Base-by-base conservation (phyloP, 2,329 filamentous ascomycete genomes). In the Fusarium sp. region DNA sequence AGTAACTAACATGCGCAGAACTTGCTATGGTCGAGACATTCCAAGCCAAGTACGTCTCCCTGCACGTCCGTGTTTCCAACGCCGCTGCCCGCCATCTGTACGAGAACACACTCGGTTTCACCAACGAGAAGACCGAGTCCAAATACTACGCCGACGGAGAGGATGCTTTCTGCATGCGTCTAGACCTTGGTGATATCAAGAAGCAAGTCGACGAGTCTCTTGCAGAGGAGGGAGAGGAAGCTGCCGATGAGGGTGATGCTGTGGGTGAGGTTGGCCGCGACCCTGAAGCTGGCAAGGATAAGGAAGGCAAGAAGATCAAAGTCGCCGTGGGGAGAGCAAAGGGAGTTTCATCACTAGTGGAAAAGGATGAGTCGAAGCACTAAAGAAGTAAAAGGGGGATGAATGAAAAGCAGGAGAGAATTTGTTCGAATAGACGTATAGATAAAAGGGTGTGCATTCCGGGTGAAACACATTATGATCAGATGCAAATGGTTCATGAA, bases 141-240 rank as follows among this genome's bases (percentile, higher is more conserved):
- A 96, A 95, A 83, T 97, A 97, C 87, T 99, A 99, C 80, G 96
- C 96, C 62, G 96, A 99, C 80, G 95, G 95, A 65, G 96, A 99
- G 84, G 94, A 99, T 83, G 96, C 96, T 40, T 97, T 90, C 79
- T 92, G 90, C 78, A 99, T 99, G 96, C 91, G 90, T 69, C 92
- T 97, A 80, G 92, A 98, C 77, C 87, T 99, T 45, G 83, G 87
- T 63, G 84, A 86, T 72, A 85, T 92, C 78, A 80, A 84, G 67
- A 82, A 84, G 63, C 82, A 83, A 77, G 76, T 84, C 56, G 79
- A 85, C 24, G 82, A 76, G 32, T 73, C 76, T 10, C 67, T 70
- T 16, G 75, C 68, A 74, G 85, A 86, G 74, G 85, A 84, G 1
- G 85, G 77, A 27, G 75, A 57, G 14, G 82, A 81, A 16, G 77